A percentile compares a stretch with the other conserved stretches of the same genome.
Conservation (phyloP, 495 filamentous ascomycete genomes). For the Aspergillus leporis region DNA sequence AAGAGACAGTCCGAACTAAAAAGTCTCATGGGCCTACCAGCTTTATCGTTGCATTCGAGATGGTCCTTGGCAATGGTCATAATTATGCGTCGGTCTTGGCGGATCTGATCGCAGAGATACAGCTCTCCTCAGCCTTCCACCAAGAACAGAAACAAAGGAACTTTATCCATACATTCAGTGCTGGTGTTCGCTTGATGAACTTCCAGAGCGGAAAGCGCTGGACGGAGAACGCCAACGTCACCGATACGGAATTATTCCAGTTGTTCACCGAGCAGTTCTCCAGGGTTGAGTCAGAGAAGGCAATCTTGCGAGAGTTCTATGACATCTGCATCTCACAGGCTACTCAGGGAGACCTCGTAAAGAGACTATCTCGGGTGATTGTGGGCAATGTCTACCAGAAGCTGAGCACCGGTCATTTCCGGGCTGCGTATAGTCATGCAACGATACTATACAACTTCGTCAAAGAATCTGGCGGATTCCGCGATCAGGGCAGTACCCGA, state of each 20-base stretch:
- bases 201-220: background rate
- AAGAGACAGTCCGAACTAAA: background rate
- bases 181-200: background rate
- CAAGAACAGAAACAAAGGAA: background rate
- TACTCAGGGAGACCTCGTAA: background rate
- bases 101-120: background rate
- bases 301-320: background rate
- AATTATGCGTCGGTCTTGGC: background rate
- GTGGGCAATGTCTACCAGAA: background rate
- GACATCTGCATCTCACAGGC: background rate
- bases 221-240: background rate
- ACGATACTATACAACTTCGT: background rate
- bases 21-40: background rate
- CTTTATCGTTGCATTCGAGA: background rate
- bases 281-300: background rate
- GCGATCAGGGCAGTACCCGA: background rate
- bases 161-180: background rate
- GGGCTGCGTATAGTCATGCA: background rate
- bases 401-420: background rate
- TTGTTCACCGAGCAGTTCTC: background rate
- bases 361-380: background rate
- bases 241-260: background rate
- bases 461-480: background rate
- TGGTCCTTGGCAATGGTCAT: background rate
- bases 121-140: background rate